Conservation (phyloP, 495 filamentous ascomycete species). For the Neurospora sp. region DNA sequence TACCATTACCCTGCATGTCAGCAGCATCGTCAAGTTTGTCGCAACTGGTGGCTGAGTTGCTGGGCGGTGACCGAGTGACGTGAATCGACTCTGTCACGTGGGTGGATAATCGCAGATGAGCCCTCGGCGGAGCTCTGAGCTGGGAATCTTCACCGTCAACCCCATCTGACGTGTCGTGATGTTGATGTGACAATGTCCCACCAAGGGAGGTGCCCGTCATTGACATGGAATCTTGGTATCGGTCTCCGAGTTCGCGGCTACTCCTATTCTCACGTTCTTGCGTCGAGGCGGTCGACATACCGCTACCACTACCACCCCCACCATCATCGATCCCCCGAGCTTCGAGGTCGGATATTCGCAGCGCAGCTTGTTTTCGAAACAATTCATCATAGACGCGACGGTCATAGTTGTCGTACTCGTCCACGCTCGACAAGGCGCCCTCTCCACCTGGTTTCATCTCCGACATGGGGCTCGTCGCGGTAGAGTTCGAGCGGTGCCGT, state of each 20-base stretch:
- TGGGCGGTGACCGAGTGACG: slow-evolving; percentile 1
- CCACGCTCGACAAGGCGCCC: background rate
- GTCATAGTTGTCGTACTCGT: background rate
- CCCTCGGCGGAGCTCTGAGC: slow-evolving; percentile 14
- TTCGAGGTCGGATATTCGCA: background rate
- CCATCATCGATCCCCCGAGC: background rate
- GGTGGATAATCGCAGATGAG: slow-evolving; percentile 14
- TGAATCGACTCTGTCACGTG: slow-evolving; percentile 9
- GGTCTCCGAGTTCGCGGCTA: background rate
- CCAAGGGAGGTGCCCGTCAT: background rate
- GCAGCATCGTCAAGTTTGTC: background rate
- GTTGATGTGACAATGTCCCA: background rate
- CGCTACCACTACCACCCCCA: background rate
- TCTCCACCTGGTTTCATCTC: background rate
- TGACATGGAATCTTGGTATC: background rate
- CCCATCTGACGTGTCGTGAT: background rate
- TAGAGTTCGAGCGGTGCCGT: background rate
- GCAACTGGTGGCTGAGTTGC: background rate
- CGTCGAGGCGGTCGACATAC: background rate
- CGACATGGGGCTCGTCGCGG: background rate
- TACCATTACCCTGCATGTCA: background rate
- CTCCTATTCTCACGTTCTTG: background rate
- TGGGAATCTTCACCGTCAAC: background rate
- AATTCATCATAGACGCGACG: background rate
- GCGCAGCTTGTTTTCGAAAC: background rate